Base-by-base conservation (phyloP, 345 rosid species). In the Sonneratia caseolaris region DNA sequence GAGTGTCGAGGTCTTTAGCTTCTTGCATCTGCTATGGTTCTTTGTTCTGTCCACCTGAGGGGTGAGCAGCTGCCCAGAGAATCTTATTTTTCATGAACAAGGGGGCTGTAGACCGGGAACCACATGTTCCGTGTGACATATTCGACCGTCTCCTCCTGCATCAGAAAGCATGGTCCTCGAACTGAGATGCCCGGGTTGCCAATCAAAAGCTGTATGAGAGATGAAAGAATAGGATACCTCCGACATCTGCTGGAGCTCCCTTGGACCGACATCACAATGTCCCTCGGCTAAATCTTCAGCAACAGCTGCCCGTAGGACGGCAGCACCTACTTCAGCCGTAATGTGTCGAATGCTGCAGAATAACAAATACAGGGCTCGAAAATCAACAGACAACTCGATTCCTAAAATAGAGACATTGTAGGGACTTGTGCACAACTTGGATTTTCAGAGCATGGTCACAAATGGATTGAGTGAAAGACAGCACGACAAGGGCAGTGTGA, bases 261-360 rank as follows among this genome's bases (percentile, higher is more conserved):
- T 82, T 61, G 92, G 83, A 53, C 87, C 91, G 3, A 90, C 83
- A 42, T 90, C 91, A 22, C 90, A 84, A 61, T 84, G 88, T 49
- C 99, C 99, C 80, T 95, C 98, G 5, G 93, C 99, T 70, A 90
- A 24, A 62, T 78, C 89, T 75, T 92, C 97, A n/a, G 81, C 79
- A 68, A 91, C 89, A 6, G 99, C 97, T 73, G 99, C 88, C 78
- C 82, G 84, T 71, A 95, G 62, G 79, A 95, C 99, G 59, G 99
- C 93, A 15, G 99, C 94, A 57, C 96, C 97, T 8, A 95, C 99
- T 82, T 92, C 94, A 7, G 94, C 91, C 18, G 97, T 92, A 65
- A 95, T 89, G 75, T 95, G 82, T 72, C 99, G 85, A 71, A 95
- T 95, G 74, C 99, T 95, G 94, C 85, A 84, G 75, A 56, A 71